Evolutionary conservation across 2,329 filamentous ascomycete genomes (phyloP).

Genomic region (Aspergillus ruber): DNA sequence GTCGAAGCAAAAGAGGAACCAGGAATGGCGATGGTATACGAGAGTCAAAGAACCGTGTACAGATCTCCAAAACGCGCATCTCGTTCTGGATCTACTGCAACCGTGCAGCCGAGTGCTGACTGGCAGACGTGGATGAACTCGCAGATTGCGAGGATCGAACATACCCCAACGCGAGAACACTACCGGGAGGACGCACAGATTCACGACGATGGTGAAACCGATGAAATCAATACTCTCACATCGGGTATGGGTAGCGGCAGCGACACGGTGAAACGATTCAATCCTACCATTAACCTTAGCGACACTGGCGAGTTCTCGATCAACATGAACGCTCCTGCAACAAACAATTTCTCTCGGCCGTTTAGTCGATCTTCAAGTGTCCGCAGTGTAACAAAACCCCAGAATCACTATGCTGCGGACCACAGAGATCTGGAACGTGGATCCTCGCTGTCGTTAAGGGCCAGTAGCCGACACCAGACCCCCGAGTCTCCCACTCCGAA

Average conservation of each 20-base stretch:
- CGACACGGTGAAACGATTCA: not conserved
- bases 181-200: slow-evolving; percentile 35
- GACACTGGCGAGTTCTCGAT: not conserved
- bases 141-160: slow-evolving; percentile 28
- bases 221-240: not conserved
- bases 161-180: slow-evolving; percentile 25
- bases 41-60: slow-evolving; percentile 23
- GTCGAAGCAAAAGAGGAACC: slow-evolving; percentile 15
- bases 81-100: slow-evolving; percentile 1
- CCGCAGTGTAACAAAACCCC: slow-evolving; percentile 13
- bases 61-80: slow-evolving; percentile 21
- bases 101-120: slow-evolving; percentile 22
- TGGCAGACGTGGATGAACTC: slow-evolving; percentile 35
- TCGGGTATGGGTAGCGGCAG: not conserved
- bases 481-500: slow-evolving; percentile 28
- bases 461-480: slow-evolving; percentile 13
- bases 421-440: not conserved
- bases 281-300: not conserved
- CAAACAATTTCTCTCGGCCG: slow-evolving; percentile 32
- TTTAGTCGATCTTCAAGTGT: slow-evolving; percentile 29
- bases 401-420: slow-evolving; percentile 5
- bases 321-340: slow-evolving; percentile 7
- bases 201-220: slow-evolving; percentile 19
- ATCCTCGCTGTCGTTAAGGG: slow-evolving; percentile 10
- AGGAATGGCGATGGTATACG: slow-evolving; percentile 34